Evolutionary conservation across 331 rosid genomes (phyloP).

Genomic region (Rosa hybrid): DNA sequence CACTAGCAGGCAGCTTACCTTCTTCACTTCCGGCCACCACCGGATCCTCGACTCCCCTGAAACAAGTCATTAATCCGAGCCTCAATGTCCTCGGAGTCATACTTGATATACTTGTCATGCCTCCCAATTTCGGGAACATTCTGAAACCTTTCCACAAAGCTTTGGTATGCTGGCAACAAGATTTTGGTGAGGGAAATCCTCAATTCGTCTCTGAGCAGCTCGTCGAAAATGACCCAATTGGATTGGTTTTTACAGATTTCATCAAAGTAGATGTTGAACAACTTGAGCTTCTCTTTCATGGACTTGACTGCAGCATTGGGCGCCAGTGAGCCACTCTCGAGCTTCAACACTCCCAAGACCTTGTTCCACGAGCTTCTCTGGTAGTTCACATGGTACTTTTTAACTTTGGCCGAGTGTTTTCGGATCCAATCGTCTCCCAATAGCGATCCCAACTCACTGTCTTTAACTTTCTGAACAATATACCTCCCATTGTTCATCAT

Average conservation of each 20-base stretch:
- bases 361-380: conserved; percentile 86
- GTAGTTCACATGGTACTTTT: conserved; percentile 63
- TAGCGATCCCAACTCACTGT: conserved; percentile 68
- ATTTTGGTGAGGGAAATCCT: conserved; percentile 53
- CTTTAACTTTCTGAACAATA: conserved; percentile 82
- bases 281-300: conserved; percentile 78
- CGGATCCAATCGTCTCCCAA: conserved; percentile 89
- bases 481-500: conserved; percentile 91
- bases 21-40: conserved; percentile 58
- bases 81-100: conserved; percentile 51
- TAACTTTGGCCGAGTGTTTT: conserved; percentile 65
- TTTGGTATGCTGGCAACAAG: conserved; percentile 67
- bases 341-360: conserved; percentile 58
- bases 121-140: conserved; percentile 55
- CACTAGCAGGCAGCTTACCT: conserved; percentile 25
- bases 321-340: conserved; percentile 47
- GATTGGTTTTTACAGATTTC: conserved; percentile 67
- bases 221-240: conserved; percentile 72
- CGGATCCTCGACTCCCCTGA: conserved; percentile 50
- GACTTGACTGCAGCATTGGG: conserved; percentile 47
- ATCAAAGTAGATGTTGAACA: conserved; percentile 62
- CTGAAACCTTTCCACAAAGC: conserved; percentile 59
- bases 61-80: conserved; percentile 59
- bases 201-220: conserved; percentile 72
- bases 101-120: conserved; percentile 57